phyloP scores from a whole-genome alignment of 306 rosid genomes.

The barrel medic (Medicago truncatula) region MtrunA17r5.0-ANR NC_053049.1:10186001-10186500 shows the following conservation, averaged over 20 bases:
- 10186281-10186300: neutral
- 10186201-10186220: slow-evolving; percentile 33
- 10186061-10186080: slow-evolving; percentile 65
- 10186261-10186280: neutral
- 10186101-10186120: slow-evolving; percentile 67
- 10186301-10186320: neutral
- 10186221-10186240: neutral
- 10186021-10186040: slow-evolving; percentile 49
- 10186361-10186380: slow-evolving; percentile 50
- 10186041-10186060: slow-evolving; percentile 58
- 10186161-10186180: slow-evolving; percentile 41
- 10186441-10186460: slow-evolving; percentile 61
- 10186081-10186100: slow-evolving; percentile 56
- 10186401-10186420: slow-evolving; percentile 52
- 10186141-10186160: slow-evolving; percentile 44
- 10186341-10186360: neutral
- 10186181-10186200: slow-evolving; percentile 44
- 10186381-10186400: slow-evolving; percentile 40
- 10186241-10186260: neutral
- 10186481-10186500: slow-evolving; percentile 67
- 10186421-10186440: slow-evolving; percentile 41
- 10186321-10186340: neutral
- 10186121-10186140: slow-evolving; percentile 56
- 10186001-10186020: slow-evolving; percentile 44
- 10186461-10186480: slow-evolving; percentile 58